Evolutionary conservation across 2,329 filamentous ascomycete genomes (phyloP), one percentile per base, ranked within the genome.

Genomic region (Fusarium sp.): DNA sequence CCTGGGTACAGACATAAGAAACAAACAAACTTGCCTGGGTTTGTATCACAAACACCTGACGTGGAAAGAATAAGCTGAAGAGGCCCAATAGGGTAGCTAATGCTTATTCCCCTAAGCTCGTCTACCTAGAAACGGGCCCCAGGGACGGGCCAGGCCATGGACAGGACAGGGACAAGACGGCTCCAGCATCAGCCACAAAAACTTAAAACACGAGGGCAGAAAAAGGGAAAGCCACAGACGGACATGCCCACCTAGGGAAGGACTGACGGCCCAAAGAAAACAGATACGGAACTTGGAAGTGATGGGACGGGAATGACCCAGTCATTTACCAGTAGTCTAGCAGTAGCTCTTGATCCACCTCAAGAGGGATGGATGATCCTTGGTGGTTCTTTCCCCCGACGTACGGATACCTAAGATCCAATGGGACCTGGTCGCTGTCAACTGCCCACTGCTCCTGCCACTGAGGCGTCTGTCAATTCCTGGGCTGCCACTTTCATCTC

Each of bases 361-460:
- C n/a, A n/a, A n/a, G n/a, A n/a, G n/a, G n/a, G n/a, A 29, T 18
- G 23, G 56, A 61, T 63, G 56, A 41, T 43, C 59, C 26, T 26
- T 52, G 33, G 24, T 57, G 47, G 35, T 52, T 29, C 44, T 39
- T 52, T 37, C 46, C 48, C 28, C 24, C 35, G n/a, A n/a, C n/a
- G n/a, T n/a, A n/a, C n/a, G n/a, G n/a, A n/a, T n/a, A 7, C 31
- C 31, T 13, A 33, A 33, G 31, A 33, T 33, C n/a, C n/a, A n/a
- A n/a, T n/a, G n/a, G 31, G 31, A 33, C 46, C 37, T 59, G 49
- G 33, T 26, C 39, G 49, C 49, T 58, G 49, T 39, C 49, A 58
- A 44, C 39, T 58, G 39, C 24, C 35, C 37, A 26, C 47, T 54
- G 37, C 33, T n/a, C 21, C n/a, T 28, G 49, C 29, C 20, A 53